Evolutionary conservation across 2,329 filamentous ascomycete species (phyloP).

Genomic region (Aurifilum marmelostoma): DNA sequence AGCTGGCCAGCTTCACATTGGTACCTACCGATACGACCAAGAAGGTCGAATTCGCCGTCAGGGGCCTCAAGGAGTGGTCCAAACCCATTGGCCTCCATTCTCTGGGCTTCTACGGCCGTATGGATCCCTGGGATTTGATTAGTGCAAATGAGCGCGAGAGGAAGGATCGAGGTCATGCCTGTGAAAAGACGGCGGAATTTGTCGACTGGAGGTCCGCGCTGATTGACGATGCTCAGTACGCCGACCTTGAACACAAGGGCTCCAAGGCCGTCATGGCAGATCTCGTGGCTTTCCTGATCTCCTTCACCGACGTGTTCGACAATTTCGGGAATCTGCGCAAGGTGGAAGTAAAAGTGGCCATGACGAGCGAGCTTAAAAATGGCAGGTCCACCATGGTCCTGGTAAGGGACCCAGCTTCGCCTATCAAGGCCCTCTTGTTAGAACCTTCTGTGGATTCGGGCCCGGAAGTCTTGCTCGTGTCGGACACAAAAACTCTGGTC

Average conservation of each 20-base stretch:
- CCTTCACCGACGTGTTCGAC: conserved; percentile 23
- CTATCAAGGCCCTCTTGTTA: conserved; percentile 24
- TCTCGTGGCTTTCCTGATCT: conserved; percentile 26
- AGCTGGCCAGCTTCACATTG: conserved; percentile 22
- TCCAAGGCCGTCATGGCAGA: conserved; percentile 29
- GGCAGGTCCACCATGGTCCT: conserved; percentile 22
- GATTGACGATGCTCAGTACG: conserved; percentile 3
- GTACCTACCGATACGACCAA: conserved; percentile 29
- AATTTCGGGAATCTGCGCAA: conserved; percentile 1
- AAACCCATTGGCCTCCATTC: conserved; percentile 22
- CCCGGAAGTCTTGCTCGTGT: conserved; percentile 13
- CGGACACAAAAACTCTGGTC: conserved; percentile 18
- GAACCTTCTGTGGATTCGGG: neutral
- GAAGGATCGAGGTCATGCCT: neutral
- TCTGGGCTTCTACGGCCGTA: conserved; percentile 24
- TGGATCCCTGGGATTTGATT: conserved; percentile 25
- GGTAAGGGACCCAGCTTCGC: conserved; percentile 2
- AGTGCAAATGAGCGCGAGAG: neutral
- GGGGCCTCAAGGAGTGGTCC: conserved; percentile 20
- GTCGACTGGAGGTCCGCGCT: conserved; percentile 18
- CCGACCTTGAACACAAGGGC: conserved; percentile 4
- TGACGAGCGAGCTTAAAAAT: neutral
- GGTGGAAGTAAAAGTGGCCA: conserved; percentile 4
- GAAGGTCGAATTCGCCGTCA: conserved; percentile 20
- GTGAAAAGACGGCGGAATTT: conserved; percentile 16